phyloP scores from a whole-genome alignment of 768 basidiomycete species.

The Termitomyces sp. region DNA sequence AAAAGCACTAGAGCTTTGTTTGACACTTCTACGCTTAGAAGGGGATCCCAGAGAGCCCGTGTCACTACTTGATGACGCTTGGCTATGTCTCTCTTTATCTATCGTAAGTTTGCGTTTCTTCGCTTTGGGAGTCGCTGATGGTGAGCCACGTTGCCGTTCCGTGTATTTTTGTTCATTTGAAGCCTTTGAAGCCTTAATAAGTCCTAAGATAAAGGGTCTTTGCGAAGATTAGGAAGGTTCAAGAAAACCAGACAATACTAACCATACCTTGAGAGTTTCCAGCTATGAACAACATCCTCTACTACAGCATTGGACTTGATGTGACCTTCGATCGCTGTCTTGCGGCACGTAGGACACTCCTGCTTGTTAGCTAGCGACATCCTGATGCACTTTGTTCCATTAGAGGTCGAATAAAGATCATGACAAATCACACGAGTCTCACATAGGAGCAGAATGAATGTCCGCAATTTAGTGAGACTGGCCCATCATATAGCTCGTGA shows the following conservation, averaged over 20 bases:
- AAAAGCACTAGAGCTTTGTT: constrained; percentile 4
- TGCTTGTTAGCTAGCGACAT: constrained; percentile 48
- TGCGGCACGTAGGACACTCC: constrained; percentile 71
- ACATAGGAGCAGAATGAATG: constrained; percentile 82
- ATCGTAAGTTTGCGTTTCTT: constrained; percentile 13
- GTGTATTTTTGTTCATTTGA: constrained; percentile 18
- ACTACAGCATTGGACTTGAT: constrained; percentile 64
- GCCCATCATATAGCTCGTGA: constrained; percentile 64
- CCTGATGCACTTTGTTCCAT: constrained; percentile 57
- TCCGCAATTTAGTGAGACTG: constrained; percentile 69
- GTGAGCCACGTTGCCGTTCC: constrained; percentile 9
- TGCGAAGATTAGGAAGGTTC: background rate
- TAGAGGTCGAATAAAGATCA: background rate
- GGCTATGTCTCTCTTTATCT: background rate
- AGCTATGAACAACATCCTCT: constrained; percentile 65
- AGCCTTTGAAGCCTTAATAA: constrained; percentile 18
- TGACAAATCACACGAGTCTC: constrained; percentile 16
- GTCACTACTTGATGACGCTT: constrained; percentile 4
- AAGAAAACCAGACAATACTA: background rate
- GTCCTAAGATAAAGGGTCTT: constrained; percentile 38
- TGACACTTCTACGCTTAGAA: constrained; percentile 14
- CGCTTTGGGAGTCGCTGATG: constrained; percentile 5
- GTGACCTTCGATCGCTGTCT: constrained; percentile 50
- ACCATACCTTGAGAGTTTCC: constrained; percentile 63
- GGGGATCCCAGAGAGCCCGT: constrained; percentile 14